Conservation (phyloP, 1,139 yeast species). For the Yamadazyma friedrichii region DNA sequence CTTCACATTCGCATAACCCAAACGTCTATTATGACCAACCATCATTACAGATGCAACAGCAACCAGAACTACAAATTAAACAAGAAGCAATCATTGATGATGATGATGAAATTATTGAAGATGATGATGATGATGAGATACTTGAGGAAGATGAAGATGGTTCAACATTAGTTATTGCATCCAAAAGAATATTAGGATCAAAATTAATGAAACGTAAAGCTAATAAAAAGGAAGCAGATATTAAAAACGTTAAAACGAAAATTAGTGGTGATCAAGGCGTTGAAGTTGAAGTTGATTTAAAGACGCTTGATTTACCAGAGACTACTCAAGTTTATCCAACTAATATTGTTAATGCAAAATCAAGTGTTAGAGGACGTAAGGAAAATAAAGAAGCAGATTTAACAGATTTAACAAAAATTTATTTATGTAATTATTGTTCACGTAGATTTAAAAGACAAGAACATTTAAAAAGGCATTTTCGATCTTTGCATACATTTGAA, state of each 20-base stretch:
- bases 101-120: background rate
- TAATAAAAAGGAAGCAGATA: slow-evolving; percentile 21
- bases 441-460: slow-evolving; percentile 75
- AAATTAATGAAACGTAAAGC: slow-evolving; percentile 25
- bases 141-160: slow-evolving; percentile 3
- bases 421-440: slow-evolving; percentile 50
- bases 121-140: slow-evolving; percentile 2
- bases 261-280: slow-evolving; percentile 28
- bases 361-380: slow-evolving; percentile 44
- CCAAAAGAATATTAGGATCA: slow-evolving; percentile 42
- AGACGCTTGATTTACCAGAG: slow-evolving; percentile 42
- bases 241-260: slow-evolving; percentile 19
- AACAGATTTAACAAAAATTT: slow-evolving; percentile 41
- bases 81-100: background rate
- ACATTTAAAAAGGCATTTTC: slow-evolving; percentile 73
- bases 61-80: background rate
- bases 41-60: background rate
- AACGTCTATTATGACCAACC: slow-evolving; percentile 1
- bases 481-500: slow-evolving; percentile 72
- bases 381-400: slow-evolving; percentile 48
- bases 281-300: slow-evolving; percentile 43
- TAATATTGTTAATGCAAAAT: slow-evolving; percentile 32
- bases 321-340: slow-evolving; percentile 39
- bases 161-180: slow-evolving; percentile 31
- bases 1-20: slow-evolving; percentile 15